Evolutionary conservation across 768 basidiomycete species (phyloP).

Genomic region (Mycena epipterygia): DNA sequence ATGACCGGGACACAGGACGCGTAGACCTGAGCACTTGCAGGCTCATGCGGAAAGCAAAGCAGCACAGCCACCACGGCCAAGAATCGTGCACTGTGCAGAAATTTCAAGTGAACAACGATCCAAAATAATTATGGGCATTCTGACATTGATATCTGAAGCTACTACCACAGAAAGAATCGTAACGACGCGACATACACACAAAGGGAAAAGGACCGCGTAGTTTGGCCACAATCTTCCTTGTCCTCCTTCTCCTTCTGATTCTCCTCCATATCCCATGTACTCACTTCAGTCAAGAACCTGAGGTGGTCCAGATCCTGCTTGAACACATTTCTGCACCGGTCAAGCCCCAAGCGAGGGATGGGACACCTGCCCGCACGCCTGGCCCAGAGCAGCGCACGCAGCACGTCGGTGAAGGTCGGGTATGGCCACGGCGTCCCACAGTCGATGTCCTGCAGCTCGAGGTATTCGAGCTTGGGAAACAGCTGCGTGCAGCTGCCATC

Average conservation of each 20-base stretch:
- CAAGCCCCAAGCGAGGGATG: not conserved
- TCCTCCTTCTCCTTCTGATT: too few species aligned
- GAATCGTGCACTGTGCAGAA: too few species aligned
- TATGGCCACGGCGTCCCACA: not conserved
- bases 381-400: conserved; percentile 20
- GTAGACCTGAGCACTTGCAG: conserved; percentile 15
- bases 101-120: too few species aligned
- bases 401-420: not conserved
- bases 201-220: too few species aligned
- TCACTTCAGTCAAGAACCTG: too few species aligned
- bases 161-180: too few species aligned
- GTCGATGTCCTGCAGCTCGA: not conserved
- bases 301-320: too few species aligned
- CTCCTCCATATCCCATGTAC: too few species aligned
- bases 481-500: not conserved
- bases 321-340: conserved; percentile 1
- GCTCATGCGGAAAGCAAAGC: not conserved
- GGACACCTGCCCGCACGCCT: not conserved
- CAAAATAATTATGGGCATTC: too few species aligned
- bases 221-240: too few species aligned
- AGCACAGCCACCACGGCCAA: not conserved
- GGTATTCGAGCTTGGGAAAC: conserved; percentile 2
- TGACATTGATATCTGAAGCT: too few species aligned
- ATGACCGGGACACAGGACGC: conserved; percentile 11
- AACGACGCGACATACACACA: too few species aligned